Evolutionary conservation across 805 yeast species (phyloP).

Genomic region (Torulaspora franciscae): DNA sequence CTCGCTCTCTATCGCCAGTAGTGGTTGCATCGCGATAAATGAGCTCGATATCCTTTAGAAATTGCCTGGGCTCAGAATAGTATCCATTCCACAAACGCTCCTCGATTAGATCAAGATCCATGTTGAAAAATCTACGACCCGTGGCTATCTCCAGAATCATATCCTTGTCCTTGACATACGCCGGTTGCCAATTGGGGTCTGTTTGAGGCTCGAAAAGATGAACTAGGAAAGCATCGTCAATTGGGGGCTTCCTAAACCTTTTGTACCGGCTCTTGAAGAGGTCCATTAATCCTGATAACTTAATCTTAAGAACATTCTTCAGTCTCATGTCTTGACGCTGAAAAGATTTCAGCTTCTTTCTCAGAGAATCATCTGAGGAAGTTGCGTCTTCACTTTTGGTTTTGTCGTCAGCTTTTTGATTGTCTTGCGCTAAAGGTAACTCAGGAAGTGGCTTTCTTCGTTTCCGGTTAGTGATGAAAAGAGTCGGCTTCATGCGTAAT

Average conservation of each 20-base stretch:
- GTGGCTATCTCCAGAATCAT: constrained; percentile 79
- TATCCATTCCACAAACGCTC: constrained; percentile 96
- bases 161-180: constrained; percentile 53
- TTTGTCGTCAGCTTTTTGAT: constrained; percentile 16
- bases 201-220: constrained; percentile 69
- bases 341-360: constrained; percentile 43
- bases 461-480: constrained; percentile 60
- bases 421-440: constrained; percentile 36
- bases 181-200: constrained; percentile 38
- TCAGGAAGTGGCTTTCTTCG: constrained; percentile 39
- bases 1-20: constrained; percentile 76
- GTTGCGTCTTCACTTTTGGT: constrained; percentile 29
- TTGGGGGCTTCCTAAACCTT: constrained; percentile 82
- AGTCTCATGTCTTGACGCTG: constrained; percentile 69
- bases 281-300: constrained; percentile 84
- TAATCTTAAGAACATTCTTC: constrained; percentile 79
- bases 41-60: constrained; percentile 75
- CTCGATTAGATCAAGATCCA: constrained; percentile 91
- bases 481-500: constrained; percentile 61
- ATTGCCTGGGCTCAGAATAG: constrained; percentile 89
- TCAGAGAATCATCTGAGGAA: constrained; percentile 34
- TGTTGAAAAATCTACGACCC: constrained; percentile 69
- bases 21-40: constrained; percentile 74
- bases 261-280: constrained; percentile 80
- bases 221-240: constrained; percentile 68